Evolutionary conservation across 371 early-diverging fungal genomes (phyloP).

Genomic region (Umbelopsis sp.): DNA sequence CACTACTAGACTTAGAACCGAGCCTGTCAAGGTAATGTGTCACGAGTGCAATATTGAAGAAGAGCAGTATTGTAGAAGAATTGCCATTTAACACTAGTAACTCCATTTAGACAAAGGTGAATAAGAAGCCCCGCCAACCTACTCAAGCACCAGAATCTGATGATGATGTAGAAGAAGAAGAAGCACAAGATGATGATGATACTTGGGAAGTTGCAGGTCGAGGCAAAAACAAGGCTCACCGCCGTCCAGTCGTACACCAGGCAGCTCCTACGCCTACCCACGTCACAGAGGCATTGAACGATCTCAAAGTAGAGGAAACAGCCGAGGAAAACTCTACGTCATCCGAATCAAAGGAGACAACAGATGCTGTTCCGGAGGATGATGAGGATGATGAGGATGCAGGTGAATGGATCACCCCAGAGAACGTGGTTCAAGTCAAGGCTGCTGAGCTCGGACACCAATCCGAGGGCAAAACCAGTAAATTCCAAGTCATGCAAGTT

Average conservation of each 20-base stretch:
- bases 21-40: conserved; percentile 54
- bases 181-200: conserved; percentile 47
- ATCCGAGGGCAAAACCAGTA: conserved; percentile 46
- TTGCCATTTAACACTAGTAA: too few relatives aligned
- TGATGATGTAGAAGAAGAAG: not conserved
- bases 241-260: not conserved
- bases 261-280: not conserved
- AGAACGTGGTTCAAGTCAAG: conserved; percentile 75
- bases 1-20: conserved; percentile 59
- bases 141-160: not conserved
- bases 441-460: conserved; percentile 55
- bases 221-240: conserved; percentile 26
- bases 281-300: conserved; percentile 28
- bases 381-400: conserved; percentile 63
- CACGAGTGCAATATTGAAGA: too few relatives aligned
- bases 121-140: conserved; percentile 3
- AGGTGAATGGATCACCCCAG: conserved; percentile 95
- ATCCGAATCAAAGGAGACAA: conserved; percentile 24
- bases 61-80: too few relatives aligned
- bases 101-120: not conserved
- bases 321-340: conserved; percentile 15
- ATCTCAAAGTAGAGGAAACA: conserved; percentile 28
- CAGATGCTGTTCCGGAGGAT: conserved; percentile 15
- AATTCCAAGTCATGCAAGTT: conserved; percentile 60
- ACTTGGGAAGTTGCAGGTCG: conserved; percentile 51